These are phyloP conservation scores for Dactylis glomerata DNA, from an alignment of 176 grass and related monocot genomes.

Conservation along the genomic window DNA sequence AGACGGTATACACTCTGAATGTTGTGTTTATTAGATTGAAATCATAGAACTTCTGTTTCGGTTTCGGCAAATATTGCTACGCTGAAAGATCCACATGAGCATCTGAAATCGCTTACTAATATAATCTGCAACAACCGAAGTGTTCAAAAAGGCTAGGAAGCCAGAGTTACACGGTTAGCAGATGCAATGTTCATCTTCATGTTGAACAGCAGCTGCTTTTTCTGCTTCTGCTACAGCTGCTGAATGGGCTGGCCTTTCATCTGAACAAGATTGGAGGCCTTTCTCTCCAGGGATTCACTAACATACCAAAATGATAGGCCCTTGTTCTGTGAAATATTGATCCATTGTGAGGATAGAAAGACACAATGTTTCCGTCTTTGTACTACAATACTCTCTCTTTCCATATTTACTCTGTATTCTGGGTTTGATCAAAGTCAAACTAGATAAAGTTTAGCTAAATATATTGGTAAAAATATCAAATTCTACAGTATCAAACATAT, in stretches of 20 bases:
- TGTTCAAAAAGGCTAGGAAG: conserved; percentile 3
- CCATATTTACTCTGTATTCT: too few relatives aligned
- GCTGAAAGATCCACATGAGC: not conserved
- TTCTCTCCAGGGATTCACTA: conserved; percentile 12
- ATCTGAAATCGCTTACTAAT: not conserved
- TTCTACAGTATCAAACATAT: too few relatives aligned
- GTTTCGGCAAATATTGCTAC: not conserved
- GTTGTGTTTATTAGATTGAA: not conserved
- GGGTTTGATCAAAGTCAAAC: too few relatives aligned
- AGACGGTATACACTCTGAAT: not conserved
- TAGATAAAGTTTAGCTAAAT: too few relatives aligned
- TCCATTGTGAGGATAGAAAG: not conserved
- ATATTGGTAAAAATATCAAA: too few relatives aligned
- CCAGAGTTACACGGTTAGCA: not conserved
- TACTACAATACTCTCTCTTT: not conserved
- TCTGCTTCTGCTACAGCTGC: conserved; percentile 39
- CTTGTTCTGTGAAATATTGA: not conserved
- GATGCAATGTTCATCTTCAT: conserved; percentile 18
- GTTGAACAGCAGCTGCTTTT: conserved; percentile 60
- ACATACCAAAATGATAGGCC: too few relatives aligned
- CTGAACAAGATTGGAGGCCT: conserved; percentile 41
- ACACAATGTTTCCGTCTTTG: not conserved
- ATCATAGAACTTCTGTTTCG: not conserved
- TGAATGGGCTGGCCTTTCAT: conserved; percentile 60
- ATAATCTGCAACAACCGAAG: not conserved